Evolutionary conservation across 2,329 filamentous ascomycete genomes (phyloP).

Genomic region (Massarina eburnea): DNA sequence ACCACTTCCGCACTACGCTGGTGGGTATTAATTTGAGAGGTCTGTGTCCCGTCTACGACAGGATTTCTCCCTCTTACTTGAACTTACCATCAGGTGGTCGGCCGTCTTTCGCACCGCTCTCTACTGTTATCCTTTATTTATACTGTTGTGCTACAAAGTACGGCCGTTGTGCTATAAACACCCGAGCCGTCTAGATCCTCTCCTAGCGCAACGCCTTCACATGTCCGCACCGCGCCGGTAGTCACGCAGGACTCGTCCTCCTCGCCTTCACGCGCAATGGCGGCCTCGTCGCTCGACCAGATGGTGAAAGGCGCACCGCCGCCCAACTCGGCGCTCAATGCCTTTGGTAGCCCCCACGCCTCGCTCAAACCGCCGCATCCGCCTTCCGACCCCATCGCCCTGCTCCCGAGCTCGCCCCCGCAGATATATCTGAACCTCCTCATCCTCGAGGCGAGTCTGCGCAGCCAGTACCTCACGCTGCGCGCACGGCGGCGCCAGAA

Average conservation of each 20-base stretch:
- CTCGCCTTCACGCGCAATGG: constrained; percentile 8
- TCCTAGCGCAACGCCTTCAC: constrained; percentile 6
- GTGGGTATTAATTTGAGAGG: too few relatives aligned
- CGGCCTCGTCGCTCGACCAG: constrained; percentile 66
- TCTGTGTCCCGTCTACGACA: too few relatives aligned
- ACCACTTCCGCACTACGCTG: too few relatives aligned
- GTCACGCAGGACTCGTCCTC: too few relatives aligned
- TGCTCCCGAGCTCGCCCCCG: constrained; percentile 84
- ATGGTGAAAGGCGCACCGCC: constrained; percentile 87
- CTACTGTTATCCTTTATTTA: too few relatives aligned
- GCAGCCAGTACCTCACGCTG: constrained; percentile 88
- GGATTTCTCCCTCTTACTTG: too few relatives aligned
- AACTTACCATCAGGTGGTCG: too few relatives aligned
- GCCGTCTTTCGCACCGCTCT: too few relatives aligned
- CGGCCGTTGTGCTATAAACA: neutral
- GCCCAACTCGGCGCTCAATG: constrained; percentile 55
- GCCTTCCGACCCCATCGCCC: constrained; percentile 70
- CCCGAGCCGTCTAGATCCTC: neutral
- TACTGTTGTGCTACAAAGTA: too few relatives aligned
- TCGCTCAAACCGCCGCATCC: constrained; percentile 38
- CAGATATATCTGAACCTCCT: constrained; percentile 98
- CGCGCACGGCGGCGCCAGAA: constrained; percentile 87
- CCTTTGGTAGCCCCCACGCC: constrained; percentile 33
- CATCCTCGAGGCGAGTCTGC: constrained; percentile 91
- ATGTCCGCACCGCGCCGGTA: constrained; percentile 5